Conservation (phyloP, 306 rosid genomes). For the Glycine latifolia region DNA sequence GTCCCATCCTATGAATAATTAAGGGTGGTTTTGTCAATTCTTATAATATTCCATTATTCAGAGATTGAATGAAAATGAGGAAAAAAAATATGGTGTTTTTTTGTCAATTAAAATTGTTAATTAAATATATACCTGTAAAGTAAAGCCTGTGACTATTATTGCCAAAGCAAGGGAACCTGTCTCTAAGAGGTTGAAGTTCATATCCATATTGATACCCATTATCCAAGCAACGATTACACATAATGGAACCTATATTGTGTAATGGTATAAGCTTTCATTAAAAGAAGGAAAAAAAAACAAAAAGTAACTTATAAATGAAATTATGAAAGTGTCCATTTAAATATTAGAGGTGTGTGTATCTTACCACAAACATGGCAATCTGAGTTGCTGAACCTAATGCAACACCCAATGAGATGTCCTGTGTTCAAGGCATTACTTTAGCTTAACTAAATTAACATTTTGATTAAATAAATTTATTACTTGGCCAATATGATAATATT, state of each 20-base stretch:
- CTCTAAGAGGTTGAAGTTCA: slow-evolving; percentile 78
- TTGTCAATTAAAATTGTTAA: not conserved
- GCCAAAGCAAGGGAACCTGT: slow-evolving; percentile 86
- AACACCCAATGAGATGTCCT: slow-evolving; percentile 92
- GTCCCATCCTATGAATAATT: slow-evolving; percentile 75
- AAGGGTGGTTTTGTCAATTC: slow-evolving; percentile 29
- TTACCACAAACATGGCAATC: slow-evolving; percentile 85
- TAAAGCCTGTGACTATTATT: slow-evolving; percentile 67
- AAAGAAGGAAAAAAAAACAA: no score
- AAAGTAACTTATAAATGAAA: not conserved
- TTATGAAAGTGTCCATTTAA: no score
- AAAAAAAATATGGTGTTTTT: not conserved
- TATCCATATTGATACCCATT: slow-evolving; percentile 81
- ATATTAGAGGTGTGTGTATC: slow-evolving; percentile 7
- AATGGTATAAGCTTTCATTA: slow-evolving; percentile 18
- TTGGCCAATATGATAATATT: not conserved
- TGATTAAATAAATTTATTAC: not conserved
- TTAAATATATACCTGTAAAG: slow-evolving; percentile 68
- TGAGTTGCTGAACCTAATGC: slow-evolving; percentile 97
- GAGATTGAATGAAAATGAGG: slow-evolving; percentile 24
- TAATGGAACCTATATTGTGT: slow-evolving; percentile 70
- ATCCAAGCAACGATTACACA: slow-evolving; percentile 82
- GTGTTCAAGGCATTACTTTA: slow-evolving; percentile 35
- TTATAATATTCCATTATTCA: not conserved
- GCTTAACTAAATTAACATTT: not conserved